Base-by-base conservation (phyloP, 2,329 filamentous ascomycete species). In the Apiospora saccharicola region DNA sequence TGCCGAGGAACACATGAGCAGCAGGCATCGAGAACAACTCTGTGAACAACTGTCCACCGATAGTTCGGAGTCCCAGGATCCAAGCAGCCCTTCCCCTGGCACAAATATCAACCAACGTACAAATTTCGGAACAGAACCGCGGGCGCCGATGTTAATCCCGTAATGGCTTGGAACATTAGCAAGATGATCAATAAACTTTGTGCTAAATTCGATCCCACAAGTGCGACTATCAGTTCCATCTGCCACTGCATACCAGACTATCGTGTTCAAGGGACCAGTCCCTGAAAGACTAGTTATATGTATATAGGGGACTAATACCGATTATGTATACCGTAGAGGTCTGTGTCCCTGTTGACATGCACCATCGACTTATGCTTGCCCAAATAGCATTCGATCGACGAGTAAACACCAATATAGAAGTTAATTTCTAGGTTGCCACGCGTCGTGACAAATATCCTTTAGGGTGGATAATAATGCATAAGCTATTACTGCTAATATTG, bases 121-220 rank as follows among this genome's bases (percentile, higher is more conserved):
- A 37, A 61, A 22, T 37, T n/a, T 61, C 53, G 53, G 53, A 41
- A 37, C 30, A 61, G 53, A 37, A 61, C 30, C 53, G 53, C 53
- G 30, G 53, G 8, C 53, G 7, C 19, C 53, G 30, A 30, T 6
- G 47, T 22, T 3, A 57, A 37, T 37, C 30, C 53, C 19, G 22
- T 30, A 16, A 37, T 37, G 30, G 8, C 30, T 61, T 61, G 30
- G 53, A 30, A 61, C 19, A 61, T 37, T 30, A 61, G 30, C 30
- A 61, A 61, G 30, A 61, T 61, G 30, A 61, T 61, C 53, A 37
- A 61, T 19, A 61, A 37, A 61, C 53, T 34, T 16, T 37, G 4
- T 34, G 22, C 53, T 37, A 61, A 61, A 61, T 19, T 37, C 53
- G 53, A 41, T n/a, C 53, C 53, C 53, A 30, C 53, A 61, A 4